These are phyloP conservation scores for Bertia moriformis DNA, from an alignment of 2,329 filamentous ascomycete genomes.

Conservation along the genomic window DNA sequence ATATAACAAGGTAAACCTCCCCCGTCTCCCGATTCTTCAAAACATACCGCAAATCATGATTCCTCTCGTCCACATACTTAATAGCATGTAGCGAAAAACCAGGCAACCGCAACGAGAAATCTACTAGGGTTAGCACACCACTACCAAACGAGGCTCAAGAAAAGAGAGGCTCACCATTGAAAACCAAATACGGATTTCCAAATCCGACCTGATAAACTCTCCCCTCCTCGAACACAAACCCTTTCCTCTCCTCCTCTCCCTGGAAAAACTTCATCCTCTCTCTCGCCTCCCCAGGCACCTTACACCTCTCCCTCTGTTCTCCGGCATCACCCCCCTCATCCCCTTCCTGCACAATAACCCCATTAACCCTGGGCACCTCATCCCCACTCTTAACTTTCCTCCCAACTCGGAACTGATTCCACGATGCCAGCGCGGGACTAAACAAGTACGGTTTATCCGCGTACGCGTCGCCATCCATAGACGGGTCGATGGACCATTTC, in stretches of 20 bases:
- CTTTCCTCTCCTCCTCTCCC: neutral
- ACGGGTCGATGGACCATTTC: slow-evolving; percentile 81
- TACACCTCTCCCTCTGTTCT: no score
- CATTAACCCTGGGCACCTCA: neutral
- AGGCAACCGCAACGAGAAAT: neutral
- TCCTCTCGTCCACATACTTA: neutral
- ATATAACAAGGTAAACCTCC: neutral
- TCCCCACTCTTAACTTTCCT: neutral
- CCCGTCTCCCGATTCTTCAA: neutral
- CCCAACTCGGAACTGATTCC: neutral
- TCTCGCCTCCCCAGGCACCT: neutral
- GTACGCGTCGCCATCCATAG: slow-evolving; percentile 78
- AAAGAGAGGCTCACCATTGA: no score
- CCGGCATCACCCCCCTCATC: no score
- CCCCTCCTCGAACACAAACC: neutral
- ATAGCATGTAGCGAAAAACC: neutral
- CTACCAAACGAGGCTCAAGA: no score
- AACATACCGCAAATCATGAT: neutral
- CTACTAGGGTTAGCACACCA: no score
- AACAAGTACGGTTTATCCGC: slow-evolving; percentile 77
- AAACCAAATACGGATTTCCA: neutral
- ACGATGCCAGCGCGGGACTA: slow-evolving; percentile 64
- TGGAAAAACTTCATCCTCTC: neutral
- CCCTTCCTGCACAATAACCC: no score
- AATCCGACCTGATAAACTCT: neutral